phyloP scores from a whole-genome alignment of 306 rosid species.

The Aeschynomene evenia region DNA sequence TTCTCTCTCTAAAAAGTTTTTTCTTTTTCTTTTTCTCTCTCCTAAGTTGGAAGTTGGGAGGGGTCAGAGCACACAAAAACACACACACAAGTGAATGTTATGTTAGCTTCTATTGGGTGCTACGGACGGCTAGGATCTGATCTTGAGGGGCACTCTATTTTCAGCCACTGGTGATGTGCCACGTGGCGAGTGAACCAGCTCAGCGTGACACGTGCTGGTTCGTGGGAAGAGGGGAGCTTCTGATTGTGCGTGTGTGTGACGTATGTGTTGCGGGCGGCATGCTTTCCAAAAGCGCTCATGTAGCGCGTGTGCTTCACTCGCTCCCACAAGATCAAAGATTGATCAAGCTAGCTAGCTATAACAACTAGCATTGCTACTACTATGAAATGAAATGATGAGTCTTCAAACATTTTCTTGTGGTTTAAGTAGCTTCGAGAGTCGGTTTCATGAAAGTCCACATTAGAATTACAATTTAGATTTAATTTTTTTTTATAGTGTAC shows the following conservation, averaged over 20 bases:
- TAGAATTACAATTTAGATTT: too few species aligned
- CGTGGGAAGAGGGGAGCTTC: conserved; percentile 46
- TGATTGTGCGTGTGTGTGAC: not conserved
- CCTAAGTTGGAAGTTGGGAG: not conserved
- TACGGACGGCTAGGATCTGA: conserved; percentile 77
- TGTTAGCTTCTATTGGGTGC: conserved; percentile 48
- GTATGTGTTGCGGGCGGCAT: not conserved
- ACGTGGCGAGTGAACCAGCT: conserved; percentile 60
- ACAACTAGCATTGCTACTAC: too few species aligned
- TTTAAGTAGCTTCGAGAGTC: not conserved
- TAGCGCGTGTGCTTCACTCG: not conserved
- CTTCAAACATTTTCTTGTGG: not conserved
- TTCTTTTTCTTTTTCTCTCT: not conserved
- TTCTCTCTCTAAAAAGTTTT: conserved; percentile 29
- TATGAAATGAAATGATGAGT: too few species aligned
- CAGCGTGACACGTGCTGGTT: conserved; percentile 78
- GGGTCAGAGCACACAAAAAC: conserved; percentile 37
- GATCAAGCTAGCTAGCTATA: too few species aligned
- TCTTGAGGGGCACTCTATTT: conserved; percentile 26
- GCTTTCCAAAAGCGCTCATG: not conserved
- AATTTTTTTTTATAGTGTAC: too few species aligned
- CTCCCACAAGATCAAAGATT: not conserved
- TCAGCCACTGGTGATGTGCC: conserved; percentile 31
- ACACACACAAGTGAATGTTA: not conserved
- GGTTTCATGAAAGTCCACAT: not conserved